Evolutionary conservation across 176 grass and related monocot species (phyloP).

Genomic region (Puccinellia tenuiflora): DNA sequence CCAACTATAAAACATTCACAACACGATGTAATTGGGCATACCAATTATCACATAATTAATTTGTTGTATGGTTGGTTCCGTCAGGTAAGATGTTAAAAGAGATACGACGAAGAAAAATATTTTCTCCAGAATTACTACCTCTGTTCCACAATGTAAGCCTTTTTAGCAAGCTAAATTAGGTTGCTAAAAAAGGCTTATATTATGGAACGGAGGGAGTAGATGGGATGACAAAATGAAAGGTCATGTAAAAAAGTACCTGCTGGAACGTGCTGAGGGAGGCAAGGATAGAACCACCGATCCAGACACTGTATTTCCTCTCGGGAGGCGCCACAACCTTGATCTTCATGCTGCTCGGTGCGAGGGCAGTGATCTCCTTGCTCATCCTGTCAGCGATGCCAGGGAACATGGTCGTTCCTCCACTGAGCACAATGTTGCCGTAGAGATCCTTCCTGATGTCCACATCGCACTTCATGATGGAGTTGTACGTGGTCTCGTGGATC

Average conservation of each 20-base stretch:
- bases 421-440: slow-evolving; percentile 43
- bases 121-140: background rate
- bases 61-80: background rate
- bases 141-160: too few relatives aligned
- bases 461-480: slow-evolving; percentile 51
- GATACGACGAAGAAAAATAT: background rate
- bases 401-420: slow-evolving; percentile 50
- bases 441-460: slow-evolving; percentile 47
- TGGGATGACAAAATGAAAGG: background rate
- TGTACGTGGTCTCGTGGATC: slow-evolving; percentile 49
- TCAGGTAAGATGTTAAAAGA: background rate
- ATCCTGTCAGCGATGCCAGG: slow-evolving; percentile 42
- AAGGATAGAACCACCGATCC: slow-evolving; percentile 43
- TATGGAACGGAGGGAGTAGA: too few relatives aligned
- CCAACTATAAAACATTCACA: background rate
- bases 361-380: slow-evolving; percentile 51
- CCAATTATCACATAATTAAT: background rate
- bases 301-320: slow-evolving; percentile 46
- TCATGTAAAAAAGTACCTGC: slow-evolving; percentile 12
- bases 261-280: slow-evolving; percentile 49
- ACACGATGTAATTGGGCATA: background rate
- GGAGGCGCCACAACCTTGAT: slow-evolving; percentile 48
- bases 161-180: too few relatives aligned
- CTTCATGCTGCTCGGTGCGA: slow-evolving; percentile 42
- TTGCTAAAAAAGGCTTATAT: too few relatives aligned